phyloP scores from a whole-genome alignment of 768 basidiomycete species.

The Tylopilus subfusipes region DNA sequence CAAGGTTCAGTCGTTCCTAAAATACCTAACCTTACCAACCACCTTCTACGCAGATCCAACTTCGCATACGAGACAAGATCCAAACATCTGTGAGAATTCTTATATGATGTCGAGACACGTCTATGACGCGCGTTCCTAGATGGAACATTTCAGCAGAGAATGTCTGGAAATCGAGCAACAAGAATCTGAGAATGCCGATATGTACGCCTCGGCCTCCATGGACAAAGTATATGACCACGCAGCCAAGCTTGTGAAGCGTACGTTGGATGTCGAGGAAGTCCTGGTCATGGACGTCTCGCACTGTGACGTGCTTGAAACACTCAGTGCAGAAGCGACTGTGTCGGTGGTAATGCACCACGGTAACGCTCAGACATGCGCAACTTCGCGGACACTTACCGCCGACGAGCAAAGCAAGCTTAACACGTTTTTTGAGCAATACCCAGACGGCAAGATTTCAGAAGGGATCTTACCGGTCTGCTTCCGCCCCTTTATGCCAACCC shows the following conservation, averaged over 20 bases:
- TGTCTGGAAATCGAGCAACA: conserved; percentile 82
- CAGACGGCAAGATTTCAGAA: conserved; percentile 86
- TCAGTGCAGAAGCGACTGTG: conserved; percentile 55
- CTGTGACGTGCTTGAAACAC: conserved; percentile 79
- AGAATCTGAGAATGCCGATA: conserved; percentile 25
- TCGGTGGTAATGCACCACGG: conserved; percentile 71
- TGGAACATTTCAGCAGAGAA: conserved; percentile 95
- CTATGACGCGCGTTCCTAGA: conserved; percentile 39
- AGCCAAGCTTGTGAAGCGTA: conserved; percentile 82
- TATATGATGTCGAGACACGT: not conserved
- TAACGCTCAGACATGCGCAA: conserved; percentile 50
- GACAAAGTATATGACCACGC: conserved; percentile 90
- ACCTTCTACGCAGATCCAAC: conserved; percentile 59
- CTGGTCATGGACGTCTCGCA: conserved; percentile 91
- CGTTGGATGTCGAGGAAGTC: conserved; percentile 89
- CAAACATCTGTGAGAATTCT: conserved; percentile 69
- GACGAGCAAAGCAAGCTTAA: conserved; percentile 75
- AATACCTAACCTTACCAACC: not conserved
- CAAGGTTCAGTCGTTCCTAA: conserved; percentile 49
- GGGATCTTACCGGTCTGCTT: conserved; percentile 82
- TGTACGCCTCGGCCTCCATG: conserved; percentile 50
- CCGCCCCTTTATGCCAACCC: conserved; percentile 73
- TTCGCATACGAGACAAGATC: conserved; percentile 85
- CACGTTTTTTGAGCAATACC: conserved; percentile 72
- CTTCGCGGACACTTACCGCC: conserved; percentile 52